Percentiles rank a stretch among this genome's conserved stretches.
Conservation (phyloP, 2,329 filamentous ascomycete genomes). For the Calonectria henricotiae region DNA sequence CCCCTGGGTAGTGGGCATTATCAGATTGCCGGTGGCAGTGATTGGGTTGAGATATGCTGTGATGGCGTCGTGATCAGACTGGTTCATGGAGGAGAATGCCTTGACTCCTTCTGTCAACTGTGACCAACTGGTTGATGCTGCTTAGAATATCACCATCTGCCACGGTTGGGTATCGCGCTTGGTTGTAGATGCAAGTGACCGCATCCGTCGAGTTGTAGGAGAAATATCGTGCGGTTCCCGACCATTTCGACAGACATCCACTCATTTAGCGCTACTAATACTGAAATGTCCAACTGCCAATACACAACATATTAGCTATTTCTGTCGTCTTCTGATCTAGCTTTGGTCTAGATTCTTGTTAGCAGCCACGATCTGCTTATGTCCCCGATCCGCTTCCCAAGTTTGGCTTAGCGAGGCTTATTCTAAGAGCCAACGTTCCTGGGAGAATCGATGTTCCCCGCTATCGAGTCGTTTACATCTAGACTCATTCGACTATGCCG, state of each 20-base stretch:
- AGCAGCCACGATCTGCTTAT: background rate
- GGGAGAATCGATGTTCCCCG: background rate
- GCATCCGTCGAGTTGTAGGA: conserved; percentile 55
- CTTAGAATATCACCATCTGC: conserved; percentile 51
- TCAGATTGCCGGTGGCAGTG: conserved; percentile 49
- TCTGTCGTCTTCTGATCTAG: background rate
- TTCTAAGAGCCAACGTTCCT: background rate
- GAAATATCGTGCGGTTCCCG: no score
- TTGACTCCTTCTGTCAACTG: conserved; percentile 43
- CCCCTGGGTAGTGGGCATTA: conserved; percentile 57
- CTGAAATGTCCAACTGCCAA: background rate
- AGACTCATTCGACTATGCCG: background rate
- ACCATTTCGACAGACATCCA: no score
- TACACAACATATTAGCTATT: background rate
- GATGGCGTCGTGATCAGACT: conserved; percentile 47
- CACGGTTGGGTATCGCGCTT: conserved; percentile 56
- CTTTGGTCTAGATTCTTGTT: background rate
- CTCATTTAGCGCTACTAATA: background rate
- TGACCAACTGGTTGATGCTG: conserved; percentile 53
- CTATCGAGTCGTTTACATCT: background rate
- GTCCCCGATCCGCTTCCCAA: background rate
- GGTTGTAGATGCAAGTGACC: conserved; percentile 59
- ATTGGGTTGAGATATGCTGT: conserved; percentile 57
- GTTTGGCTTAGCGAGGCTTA: background rate
- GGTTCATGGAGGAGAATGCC: conserved; percentile 45